Evolutionary conservation across 495 filamentous ascomycete species (phyloP).

Genomic region (Jackrogersella multiformis): DNA sequence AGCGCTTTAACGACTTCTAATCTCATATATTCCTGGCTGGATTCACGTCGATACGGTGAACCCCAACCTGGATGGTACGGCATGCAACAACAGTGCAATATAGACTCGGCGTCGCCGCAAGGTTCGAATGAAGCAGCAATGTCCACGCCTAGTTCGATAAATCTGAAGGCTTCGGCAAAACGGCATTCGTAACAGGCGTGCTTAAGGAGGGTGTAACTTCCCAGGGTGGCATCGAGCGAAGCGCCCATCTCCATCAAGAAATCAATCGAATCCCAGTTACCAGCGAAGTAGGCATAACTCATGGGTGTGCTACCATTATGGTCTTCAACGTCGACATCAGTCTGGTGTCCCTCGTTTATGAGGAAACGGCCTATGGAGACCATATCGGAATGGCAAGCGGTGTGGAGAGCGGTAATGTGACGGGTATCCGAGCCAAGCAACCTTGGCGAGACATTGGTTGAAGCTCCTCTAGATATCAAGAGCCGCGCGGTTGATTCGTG

Average conservation of each 20-base stretch:
- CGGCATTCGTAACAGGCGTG: conserved; percentile 49
- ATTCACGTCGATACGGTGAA: conserved; percentile 6
- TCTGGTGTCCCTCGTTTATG: conserved; percentile 40
- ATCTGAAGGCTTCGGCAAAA: conserved; percentile 44
- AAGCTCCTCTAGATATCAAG: conserved; percentile 47
- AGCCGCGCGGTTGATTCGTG: conserved; percentile 45
- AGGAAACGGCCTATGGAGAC: conserved; percentile 18
- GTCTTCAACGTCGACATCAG: conserved; percentile 45
- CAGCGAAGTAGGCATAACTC: conserved; percentile 48
- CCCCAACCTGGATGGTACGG: conserved; percentile 11
- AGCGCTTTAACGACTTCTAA: conserved; percentile 27
- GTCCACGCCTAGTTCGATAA: conserved; percentile 50
- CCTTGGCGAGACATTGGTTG: conserved; percentile 29
- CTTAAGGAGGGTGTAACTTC: conserved; percentile 48
- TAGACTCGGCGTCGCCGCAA: conserved; percentile 15
- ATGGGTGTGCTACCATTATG: conserved; percentile 46
- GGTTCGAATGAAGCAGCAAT: conserved; percentile 40
- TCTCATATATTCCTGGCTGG: not conserved
- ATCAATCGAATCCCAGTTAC: conserved; percentile 46
- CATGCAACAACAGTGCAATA: conserved; percentile 48
- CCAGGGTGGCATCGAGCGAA: conserved; percentile 45
- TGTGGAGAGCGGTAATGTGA: conserved; percentile 35
- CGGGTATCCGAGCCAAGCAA: not conserved
- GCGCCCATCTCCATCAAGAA: conserved; percentile 47
- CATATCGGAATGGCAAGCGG: conserved; percentile 13